These are phyloP conservation scores for Aspergillus ostianus DNA, from an alignment of 495 filamentous ascomycete species.

Conservation along the genomic window DNA sequence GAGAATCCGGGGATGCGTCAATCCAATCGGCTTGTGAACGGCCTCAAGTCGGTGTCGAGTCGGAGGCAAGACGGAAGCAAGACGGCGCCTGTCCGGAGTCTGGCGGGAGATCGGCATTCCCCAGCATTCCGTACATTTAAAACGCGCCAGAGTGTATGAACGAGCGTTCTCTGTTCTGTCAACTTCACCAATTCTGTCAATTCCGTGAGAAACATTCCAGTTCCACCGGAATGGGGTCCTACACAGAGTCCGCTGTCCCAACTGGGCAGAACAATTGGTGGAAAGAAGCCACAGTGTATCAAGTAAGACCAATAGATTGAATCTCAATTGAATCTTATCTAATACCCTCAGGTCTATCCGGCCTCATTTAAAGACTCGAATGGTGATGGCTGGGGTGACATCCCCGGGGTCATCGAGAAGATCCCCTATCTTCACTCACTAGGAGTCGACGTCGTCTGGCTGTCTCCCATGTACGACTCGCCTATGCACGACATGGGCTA, in stretches of 20 bases:
- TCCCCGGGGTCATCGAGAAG: conserved; percentile 59
- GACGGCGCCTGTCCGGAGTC: conserved; percentile 14
- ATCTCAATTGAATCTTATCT: neutral
- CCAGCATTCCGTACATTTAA: neutral
- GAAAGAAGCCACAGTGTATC: conserved; percentile 40
- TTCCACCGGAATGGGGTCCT: conserved; percentile 14
- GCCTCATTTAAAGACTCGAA: conserved; percentile 41
- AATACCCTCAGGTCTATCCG: conserved; percentile 43
- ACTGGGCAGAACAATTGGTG: conserved; percentile 33
- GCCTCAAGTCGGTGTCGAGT: neutral
- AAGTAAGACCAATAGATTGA: conserved; percentile 13
- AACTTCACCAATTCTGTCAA: neutral
- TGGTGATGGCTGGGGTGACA: conserved; percentile 52
- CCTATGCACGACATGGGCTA: conserved; percentile 57
- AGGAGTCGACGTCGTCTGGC: conserved; percentile 42
- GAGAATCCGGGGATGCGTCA: conserved; percentile 7
- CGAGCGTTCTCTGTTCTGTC: neutral
- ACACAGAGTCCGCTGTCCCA: conserved; percentile 14
- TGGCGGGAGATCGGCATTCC: neutral
- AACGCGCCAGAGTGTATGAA: neutral
- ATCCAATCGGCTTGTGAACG: neutral
- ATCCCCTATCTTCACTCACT: conserved; percentile 55
- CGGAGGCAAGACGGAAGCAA: conserved; percentile 6
- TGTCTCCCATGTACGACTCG: conserved; percentile 43
- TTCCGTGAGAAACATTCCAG: neutral